These are phyloP conservation scores for Climacium dendroides DNA, from an alignment of 225 moss, liverwort and hornwort genomes.

Conservation along the genomic window DNA sequence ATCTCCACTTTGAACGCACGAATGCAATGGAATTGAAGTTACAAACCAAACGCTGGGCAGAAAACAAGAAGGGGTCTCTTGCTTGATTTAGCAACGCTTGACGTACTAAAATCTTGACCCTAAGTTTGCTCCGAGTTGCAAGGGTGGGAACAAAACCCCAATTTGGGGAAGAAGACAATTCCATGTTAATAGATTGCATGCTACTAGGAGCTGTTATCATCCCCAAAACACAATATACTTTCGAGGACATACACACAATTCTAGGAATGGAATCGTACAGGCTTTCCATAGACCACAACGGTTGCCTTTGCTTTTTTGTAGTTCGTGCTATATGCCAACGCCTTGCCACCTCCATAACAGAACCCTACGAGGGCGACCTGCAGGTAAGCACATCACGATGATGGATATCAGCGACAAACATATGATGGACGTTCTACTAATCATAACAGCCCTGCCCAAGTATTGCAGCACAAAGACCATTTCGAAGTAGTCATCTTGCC, in stretches of 20 bases:
- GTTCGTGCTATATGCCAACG: slow-evolving; percentile 15
- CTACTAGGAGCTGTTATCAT: not conserved
- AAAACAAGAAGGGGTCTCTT: not conserved
- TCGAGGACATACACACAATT: not conserved
- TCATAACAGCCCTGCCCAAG: not conserved
- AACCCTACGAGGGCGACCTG: slow-evolving; percentile 37
- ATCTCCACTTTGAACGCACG: not conserved
- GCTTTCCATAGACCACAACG: slow-evolving; percentile 32
- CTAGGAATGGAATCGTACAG: not conserved
- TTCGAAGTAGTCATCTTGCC: not conserved
- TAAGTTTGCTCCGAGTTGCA: not conserved
- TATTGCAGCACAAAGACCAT: not conserved
- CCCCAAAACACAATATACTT: not conserved
- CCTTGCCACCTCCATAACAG: slow-evolving; percentile 41
- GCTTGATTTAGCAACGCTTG: not conserved
- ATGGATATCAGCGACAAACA: not conserved
- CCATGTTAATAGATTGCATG: not conserved
- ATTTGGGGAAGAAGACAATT: not conserved
- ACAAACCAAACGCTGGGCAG: not conserved
- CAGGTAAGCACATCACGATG: not conserved
- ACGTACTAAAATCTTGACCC: not conserved
- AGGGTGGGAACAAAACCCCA: not conserved
- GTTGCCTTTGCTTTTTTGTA: slow-evolving; percentile 27
- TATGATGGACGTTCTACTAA: not conserved
- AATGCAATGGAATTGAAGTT: not conserved